Evolutionary conservation across 2,329 filamentous ascomycete species (phyloP).

Genomic region (Pseudocercospora macadamiae): DNA sequence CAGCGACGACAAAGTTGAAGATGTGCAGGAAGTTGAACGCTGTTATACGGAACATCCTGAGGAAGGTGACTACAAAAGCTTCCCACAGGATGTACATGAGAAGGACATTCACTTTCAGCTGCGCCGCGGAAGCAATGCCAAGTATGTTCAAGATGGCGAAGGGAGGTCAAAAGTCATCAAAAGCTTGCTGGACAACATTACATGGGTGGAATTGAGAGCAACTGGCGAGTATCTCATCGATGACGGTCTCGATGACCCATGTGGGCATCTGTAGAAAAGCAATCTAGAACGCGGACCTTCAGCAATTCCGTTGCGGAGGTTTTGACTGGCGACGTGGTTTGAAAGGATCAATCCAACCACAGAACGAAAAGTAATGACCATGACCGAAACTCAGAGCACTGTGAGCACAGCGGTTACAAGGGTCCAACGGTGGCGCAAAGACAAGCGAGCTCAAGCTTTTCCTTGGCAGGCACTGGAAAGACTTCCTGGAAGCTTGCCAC

Average conservation of each 20-base stretch:
- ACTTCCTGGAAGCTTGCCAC: neutral
- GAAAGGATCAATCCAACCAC: no score
- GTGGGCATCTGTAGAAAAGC: neutral
- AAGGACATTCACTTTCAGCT: constrained; percentile 1
- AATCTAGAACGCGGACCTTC: no score
- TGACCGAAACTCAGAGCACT: no score
- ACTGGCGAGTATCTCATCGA: constrained; percentile 6
- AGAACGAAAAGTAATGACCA: no score
- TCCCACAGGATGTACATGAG: constrained; percentile 3
- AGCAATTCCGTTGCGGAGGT: no score
- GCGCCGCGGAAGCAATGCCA: constrained; percentile 2
- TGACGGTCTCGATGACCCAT: constrained; percentile 6
- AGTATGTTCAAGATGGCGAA: constrained; percentile 4
- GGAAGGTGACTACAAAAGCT: neutral
- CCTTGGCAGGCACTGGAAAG: neutral
- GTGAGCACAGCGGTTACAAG: neutral
- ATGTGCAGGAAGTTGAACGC: neutral
- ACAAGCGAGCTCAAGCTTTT: neutral
- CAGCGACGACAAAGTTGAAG: neutral
- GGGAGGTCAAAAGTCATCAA: neutral
- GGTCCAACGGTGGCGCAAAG: neutral
- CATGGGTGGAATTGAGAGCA: constrained; percentile 1
- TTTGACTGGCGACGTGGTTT: no score
- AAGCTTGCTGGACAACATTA: neutral
- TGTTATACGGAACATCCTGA: constrained; percentile 9